These are phyloP conservation scores for Lolium rigidum DNA, from an alignment of 176 grass and related monocot species.

Conservation along the genomic window DNA sequence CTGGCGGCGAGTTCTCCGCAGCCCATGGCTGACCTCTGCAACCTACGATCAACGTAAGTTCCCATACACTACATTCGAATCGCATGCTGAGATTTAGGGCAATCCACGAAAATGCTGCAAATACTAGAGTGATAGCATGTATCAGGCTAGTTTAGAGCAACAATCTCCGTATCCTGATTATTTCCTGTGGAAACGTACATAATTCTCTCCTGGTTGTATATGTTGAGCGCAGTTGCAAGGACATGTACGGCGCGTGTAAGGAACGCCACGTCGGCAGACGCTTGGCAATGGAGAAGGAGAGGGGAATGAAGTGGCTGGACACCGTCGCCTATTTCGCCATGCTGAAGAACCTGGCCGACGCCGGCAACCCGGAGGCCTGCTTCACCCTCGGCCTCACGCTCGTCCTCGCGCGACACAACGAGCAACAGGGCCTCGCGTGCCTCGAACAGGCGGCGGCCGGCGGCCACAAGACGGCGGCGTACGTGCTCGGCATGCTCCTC, in stretches of 20 bases:
- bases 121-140: no score
- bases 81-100: no score
- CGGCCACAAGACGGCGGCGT: background rate
- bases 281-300: slow-evolving; percentile 29
- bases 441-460: background rate
- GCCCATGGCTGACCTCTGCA: slow-evolving; percentile 17
- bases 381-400: slow-evolving; percentile 2
- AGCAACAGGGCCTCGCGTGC: background rate
- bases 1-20: background rate
- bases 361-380: slow-evolving; percentile 38
- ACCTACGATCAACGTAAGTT: slow-evolving; percentile 27
- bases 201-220: background rate
- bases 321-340: background rate
- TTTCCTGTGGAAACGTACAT: no score
- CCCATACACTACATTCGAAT: no score
- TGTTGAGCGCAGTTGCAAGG: background rate
- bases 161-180: no score
- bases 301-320: slow-evolving; percentile 21
- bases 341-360: background rate
- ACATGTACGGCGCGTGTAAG: background rate
- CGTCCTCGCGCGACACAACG: background rate
- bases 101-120: no score
- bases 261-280: background rate
- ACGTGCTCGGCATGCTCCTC: slow-evolving; percentile 35
- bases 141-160: no score